Evolutionary conservation across 331 rosid genomes (phyloP).

Genomic region (Cucumis variabilis): DNA sequence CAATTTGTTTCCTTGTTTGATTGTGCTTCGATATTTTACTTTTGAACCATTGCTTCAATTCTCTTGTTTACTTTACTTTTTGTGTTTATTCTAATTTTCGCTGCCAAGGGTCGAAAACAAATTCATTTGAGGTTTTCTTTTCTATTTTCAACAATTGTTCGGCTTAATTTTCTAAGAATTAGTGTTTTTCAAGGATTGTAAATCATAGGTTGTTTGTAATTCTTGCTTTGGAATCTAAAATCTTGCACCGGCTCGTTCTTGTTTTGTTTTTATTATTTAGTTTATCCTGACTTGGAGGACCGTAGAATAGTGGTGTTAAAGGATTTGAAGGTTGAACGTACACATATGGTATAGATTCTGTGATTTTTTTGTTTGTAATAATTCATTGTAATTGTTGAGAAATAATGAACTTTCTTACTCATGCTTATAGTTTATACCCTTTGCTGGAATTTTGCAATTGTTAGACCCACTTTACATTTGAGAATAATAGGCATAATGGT

Average conservation of each 20-base stretch:
- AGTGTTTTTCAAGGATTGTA: neutral
- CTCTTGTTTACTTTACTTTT: neutral
- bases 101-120: neutral
- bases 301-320: neutral
- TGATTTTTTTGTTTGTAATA: slow-evolving; percentile 13
- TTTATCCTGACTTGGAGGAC: neutral
- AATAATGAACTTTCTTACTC: neutral
- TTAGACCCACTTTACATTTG: neutral
- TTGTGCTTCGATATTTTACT: slow-evolving; percentile 4
- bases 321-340: neutral
- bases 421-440: neutral
- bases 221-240: neutral
- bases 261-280: neutral
- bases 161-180: neutral
- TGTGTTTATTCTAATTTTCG: slow-evolving; percentile 6
- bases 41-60: neutral
- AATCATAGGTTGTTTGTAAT: neutral
- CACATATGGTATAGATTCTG: neutral
- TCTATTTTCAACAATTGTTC: neutral
- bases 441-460: neutral
- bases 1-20: slow-evolving; percentile 5
- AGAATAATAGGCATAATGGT: neutral
- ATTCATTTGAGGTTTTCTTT: neutral
- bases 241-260: neutral
- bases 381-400: neutral